Percentiles rank a stretch among this genome's conserved stretches.
Conservation (phyloP, 495 filamentous ascomycete genomes). For the Aspergillus steynii region DNA sequence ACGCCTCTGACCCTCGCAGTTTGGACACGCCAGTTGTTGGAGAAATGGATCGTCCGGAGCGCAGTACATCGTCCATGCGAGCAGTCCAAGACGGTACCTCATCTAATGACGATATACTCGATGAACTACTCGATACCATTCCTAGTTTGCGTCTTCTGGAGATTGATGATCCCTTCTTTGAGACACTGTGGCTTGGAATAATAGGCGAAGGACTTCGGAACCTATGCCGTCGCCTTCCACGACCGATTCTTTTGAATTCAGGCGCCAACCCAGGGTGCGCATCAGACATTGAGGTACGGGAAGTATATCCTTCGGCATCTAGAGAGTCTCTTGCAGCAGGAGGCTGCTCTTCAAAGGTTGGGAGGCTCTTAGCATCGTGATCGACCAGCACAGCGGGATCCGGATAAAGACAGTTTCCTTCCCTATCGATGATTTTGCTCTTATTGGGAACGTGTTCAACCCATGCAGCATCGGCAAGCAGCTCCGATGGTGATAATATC, state of each 20-base stretch:
- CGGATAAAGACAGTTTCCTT: slow-evolving; percentile 70
- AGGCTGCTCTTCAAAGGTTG: slow-evolving; percentile 16
- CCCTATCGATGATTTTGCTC: slow-evolving; percentile 68
- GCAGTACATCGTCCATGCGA: slow-evolving; percentile 3
- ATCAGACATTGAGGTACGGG: slow-evolving; percentile 34
- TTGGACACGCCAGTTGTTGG: slow-evolving; percentile 1
- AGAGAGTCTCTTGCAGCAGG: slow-evolving; percentile 16
- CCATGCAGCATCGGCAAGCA: slow-evolving; percentile 85
- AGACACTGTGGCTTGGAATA: slow-evolving; percentile 29
- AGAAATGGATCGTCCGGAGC: slow-evolving; percentile 11
- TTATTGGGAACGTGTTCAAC: slow-evolving; percentile 76
- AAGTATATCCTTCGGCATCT: slow-evolving; percentile 24
- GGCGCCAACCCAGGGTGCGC: slow-evolving; percentile 26
- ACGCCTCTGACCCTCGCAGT: not conserved
- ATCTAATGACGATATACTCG: slow-evolving; percentile 31
- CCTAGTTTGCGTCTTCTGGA: slow-evolving; percentile 28
- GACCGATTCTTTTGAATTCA: slow-evolving; percentile 34
- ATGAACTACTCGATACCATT: slow-evolving; percentile 30
- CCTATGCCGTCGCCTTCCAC: slow-evolving; percentile 34
- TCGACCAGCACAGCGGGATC: slow-evolving; percentile 28
- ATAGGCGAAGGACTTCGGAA: slow-evolving; percentile 29
- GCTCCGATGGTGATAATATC: slow-evolving; percentile 72
- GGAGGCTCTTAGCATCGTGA: slow-evolving; percentile 18
- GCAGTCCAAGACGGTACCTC: slow-evolving; percentile 12
- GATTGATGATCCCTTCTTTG: slow-evolving; percentile 21